A percentile compares a stretch with the other conserved stretches of the same genome.
Evolutionary conservation across 1,284 basidiomycete species (phyloP).

Genomic region (Crucibulum cyathiforme): DNA sequence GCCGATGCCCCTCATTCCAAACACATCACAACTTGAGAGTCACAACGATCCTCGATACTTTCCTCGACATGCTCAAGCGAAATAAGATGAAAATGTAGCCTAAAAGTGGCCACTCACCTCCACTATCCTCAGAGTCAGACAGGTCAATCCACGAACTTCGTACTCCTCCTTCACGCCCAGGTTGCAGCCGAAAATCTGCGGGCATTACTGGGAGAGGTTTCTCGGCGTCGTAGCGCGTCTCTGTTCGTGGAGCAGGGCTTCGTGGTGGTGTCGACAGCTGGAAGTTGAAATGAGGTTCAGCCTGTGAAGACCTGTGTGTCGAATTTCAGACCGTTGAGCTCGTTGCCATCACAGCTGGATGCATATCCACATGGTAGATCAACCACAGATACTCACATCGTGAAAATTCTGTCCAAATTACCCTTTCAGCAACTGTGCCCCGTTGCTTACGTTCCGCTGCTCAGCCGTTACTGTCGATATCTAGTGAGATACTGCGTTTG

Average conservation of each 20-base stretch:
- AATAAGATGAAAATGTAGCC: no score
- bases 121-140: slow-evolving; percentile 17
- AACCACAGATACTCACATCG: slow-evolving; percentile 6
- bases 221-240: slow-evolving; percentile 10
- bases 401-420: not conserved
- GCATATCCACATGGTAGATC: slow-evolving; percentile 2
- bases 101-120: slow-evolving; percentile 1
- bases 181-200: slow-evolving; percentile 3
- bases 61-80: not conserved
- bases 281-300: not conserved
- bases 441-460: no score
- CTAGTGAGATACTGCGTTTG: no score
- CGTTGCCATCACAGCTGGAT: slow-evolving; percentile 8
- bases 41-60: no score
- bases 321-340: not conserved
- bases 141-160: slow-evolving; percentile 20
- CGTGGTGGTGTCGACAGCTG: slow-evolving; percentile 1
- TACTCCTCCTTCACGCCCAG: not conserved
- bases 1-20: not conserved
- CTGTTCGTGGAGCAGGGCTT: slow-evolving; percentile 2
- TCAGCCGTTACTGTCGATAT: no score
- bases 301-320: slow-evolving; percentile 4
- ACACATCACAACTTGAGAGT: not conserved
- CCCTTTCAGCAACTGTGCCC: no score
- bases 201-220: slow-evolving; percentile 38